Conservation (phyloP, 73 alveolate genomes). For the Durusdinium trenchii region DNA sequence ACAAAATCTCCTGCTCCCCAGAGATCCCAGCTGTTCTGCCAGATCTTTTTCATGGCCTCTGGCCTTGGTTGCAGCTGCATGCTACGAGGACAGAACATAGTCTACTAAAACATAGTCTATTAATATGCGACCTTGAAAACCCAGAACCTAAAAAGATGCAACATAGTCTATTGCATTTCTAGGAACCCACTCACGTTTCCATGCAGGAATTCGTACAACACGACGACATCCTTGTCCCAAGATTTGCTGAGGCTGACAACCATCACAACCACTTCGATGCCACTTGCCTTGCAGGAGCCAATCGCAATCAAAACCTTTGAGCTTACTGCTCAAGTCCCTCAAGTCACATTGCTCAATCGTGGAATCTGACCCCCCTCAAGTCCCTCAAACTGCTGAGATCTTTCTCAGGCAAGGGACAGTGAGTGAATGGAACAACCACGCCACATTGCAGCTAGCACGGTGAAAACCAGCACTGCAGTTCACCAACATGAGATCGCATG, state of each 20-base stretch:
- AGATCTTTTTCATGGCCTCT: not conserved
- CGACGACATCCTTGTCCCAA: not conserved
- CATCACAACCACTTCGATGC: not conserved
- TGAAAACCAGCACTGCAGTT: constrained; percentile 15
- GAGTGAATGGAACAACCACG: not conserved
- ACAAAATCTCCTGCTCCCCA: not conserved
- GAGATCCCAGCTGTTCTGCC: not conserved
- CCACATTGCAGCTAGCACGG: not conserved
- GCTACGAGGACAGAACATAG: not conserved
- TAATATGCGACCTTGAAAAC: not conserved
- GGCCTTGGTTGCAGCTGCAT: not conserved
- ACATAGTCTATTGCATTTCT: not conserved
- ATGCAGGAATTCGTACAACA: not conserved
- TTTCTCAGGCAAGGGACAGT: not conserved
- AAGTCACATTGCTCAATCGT: too few species aligned
- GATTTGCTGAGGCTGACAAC: not conserved
- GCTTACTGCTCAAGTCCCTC: too few species aligned
- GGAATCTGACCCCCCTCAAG: not conserved
- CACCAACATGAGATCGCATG: not conserved
- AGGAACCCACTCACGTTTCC: not conserved
- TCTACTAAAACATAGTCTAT: not conserved
- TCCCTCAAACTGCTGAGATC: not conserved
- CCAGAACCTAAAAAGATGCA: too few species aligned
- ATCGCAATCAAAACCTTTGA: not conserved
- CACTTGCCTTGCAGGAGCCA: not conserved